Evolutionary conservation across 176 grass and related monocot species (phyloP), one percentile per base, ranked within the genome.

Genomic region (Miscanthus lutarioriparius): DNA sequence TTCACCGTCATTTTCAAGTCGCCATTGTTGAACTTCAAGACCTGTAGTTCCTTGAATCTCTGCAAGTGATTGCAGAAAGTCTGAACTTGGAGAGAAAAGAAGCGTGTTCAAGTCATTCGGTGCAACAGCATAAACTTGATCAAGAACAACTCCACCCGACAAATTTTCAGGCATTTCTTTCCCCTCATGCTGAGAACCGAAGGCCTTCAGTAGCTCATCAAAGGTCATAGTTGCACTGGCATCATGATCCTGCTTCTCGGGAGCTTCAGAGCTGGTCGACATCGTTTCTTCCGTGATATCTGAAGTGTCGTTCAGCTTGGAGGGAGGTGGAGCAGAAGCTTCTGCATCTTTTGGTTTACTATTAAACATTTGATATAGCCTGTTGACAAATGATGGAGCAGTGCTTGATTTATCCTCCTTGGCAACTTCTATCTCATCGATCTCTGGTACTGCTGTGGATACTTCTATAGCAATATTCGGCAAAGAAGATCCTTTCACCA

Each of bases 31-130:
- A 78, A 78, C 35, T 74, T 92, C 91, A 47, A 96, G 85, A 5
- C 79, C 87, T 78, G 91, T 88, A 27, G 87, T 96, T 58, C 93
- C 91, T 92, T 99, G 96, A 77, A 92, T 75, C 69, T 94, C 90
- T 0, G 93, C 96, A 33, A 96, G 76, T 54, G 81, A 92, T 83
- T 99, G 93, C 84, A 83, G 76, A 65, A 99, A 96, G 54, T 87
- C 89, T 82, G 91, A 94, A 84, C 49, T 92, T 58, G 96, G 89
- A 66, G 96, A 92, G 83, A 94, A 99, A 9, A 99, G 74, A 89
- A 89, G 77, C 6, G 86, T 59, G 54, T 99, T 99, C 79, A 99
- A 58, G 59, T 94, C 89, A 83, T 48, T 86, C 38, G 93, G 93
- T 25, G 89, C 45, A 89, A 83, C 82, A 51, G 83, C 84, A 81